Evolutionary conservation across 2,329 filamentous ascomycete species (phyloP), one percentile per base, ranked within the genome.

Genomic region (Trichophyton equinum): DNA sequence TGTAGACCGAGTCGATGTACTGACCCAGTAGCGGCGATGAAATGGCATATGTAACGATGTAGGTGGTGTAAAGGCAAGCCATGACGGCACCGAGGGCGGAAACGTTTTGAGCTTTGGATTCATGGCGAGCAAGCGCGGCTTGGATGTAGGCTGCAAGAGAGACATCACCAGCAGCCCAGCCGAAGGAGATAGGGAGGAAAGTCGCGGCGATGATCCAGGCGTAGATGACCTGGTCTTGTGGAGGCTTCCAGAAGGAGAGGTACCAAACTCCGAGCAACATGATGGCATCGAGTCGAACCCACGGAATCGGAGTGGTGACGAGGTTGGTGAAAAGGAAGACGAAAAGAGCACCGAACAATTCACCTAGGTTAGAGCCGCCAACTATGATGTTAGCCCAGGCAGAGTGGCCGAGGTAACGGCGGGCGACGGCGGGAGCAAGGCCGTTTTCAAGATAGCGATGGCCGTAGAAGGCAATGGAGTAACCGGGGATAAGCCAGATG

Each of bases 121-220:
- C 78, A 27, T 76, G 70, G 25, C 77, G 71, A 0, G 76, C 72
- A n/a, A 80, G 72, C 4, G 76, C 75, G 2, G 78, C 77, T 66
- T 81, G 78, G 57, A 80, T 78, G 65, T 79, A 80, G 1, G 78
- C 78, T 0, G 76, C 76, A 0, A 80, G 73, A 3, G 77, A 79
- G 13, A 80, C 77, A 60, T 81, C 78, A 13, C 78, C 78, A 3
- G 78, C 78, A 0, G 78, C 78, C 78, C 78, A 81, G 20, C 78
- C 78, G 58, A 79, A 78, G 2, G 74, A 75, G 57, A 78, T 72
- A 1, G 78, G 78, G 22, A 78, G 68, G 61, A 80, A 77, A 0
- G 76, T 76, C 2, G 73, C 76, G 1, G 73, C 77, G 25, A 76
- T 73, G 15, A 76, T 73, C 77, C 75, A 80, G 3, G 77, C 78